A percentile compares a stretch with the other conserved stretches of the same genome.
These are phyloP conservation scores for Colletotrichum sublineola DNA, from an alignment of 2,329 filamentous ascomycete genomes.

Conservation along the genomic window DNA sequence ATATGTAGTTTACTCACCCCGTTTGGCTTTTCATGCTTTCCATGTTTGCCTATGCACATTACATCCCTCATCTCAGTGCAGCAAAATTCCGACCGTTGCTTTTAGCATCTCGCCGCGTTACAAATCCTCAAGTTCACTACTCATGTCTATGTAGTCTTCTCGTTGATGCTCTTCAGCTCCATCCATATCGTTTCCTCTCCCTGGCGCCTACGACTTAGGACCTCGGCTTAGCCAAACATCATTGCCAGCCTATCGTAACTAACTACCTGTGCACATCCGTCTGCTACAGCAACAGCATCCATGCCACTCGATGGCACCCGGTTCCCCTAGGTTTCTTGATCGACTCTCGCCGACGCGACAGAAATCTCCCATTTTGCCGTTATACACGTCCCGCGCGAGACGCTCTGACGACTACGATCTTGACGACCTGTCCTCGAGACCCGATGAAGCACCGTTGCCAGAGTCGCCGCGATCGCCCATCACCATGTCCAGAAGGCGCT, in stretches of 20 bases:
- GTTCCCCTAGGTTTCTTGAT: conserved; percentile 41
- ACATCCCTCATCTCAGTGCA: neutral
- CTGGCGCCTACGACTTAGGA: neutral
- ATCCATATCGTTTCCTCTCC: neutral
- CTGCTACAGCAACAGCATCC: neutral
- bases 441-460: conserved; percentile 48
- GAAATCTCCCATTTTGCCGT: conserved; percentile 46
- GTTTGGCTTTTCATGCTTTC: neutral
- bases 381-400: conserved; percentile 46
- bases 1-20: neutral
- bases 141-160: neutral
- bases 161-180: neutral
- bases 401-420: conserved; percentile 53
- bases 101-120: conserved; percentile 3
- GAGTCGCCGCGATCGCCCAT: conserved; percentile 44
- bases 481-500: conserved; percentile 26
- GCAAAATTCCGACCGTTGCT: neutral
- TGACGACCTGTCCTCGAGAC: conserved; percentile 55
- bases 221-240: neutral
- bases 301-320: conserved; percentile 37
- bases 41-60: neutral
- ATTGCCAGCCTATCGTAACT: neutral
- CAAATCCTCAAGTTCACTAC: neutral
- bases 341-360: conserved; percentile 40
- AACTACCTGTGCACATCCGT: neutral